phyloP scores from a whole-genome alignment of 805 yeast species.

The Kregervanrija pseudodelftensis region DNA sequence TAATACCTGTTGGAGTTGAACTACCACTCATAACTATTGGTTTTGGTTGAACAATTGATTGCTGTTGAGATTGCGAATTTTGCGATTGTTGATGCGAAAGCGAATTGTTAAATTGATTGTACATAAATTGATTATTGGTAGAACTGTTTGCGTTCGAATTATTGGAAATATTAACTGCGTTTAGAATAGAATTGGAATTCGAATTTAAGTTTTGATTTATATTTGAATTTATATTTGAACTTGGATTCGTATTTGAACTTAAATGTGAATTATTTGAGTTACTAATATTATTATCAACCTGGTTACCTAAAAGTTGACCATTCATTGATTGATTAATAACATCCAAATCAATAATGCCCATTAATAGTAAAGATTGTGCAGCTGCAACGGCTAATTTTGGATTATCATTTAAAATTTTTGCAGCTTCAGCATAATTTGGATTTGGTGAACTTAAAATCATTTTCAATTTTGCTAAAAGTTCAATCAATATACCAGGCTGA shows the following conservation, averaged over 20 bases:
- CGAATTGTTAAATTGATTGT: no score
- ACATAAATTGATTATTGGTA: no score
- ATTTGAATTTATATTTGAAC: not conserved
- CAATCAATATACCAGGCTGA: constrained; percentile 66
- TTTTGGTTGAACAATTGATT: constrained; percentile 2
- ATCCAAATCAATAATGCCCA: constrained; percentile 68
- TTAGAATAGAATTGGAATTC: not conserved
- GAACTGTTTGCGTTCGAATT: not conserved
- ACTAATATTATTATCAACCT: not conserved
- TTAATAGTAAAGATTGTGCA: constrained; percentile 64
- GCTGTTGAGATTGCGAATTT: constrained; percentile 13
- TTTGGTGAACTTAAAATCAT: constrained; percentile 44
- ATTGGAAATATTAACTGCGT: not conserved
- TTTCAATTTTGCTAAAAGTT: constrained; percentile 60
- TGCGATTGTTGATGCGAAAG: constrained; percentile 1
- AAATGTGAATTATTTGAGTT: not conserved
- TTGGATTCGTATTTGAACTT: constrained; percentile 13
- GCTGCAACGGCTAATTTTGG: constrained; percentile 58
- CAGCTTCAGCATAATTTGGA: constrained; percentile 43
- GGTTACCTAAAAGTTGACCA: constrained; percentile 6
- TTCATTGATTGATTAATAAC: constrained; percentile 52
- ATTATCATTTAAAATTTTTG: constrained; percentile 44
- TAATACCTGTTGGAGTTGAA: constrained; percentile 3
- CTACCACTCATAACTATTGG: not conserved
- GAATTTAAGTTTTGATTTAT: no score